Evolutionary conservation across 2,329 filamentous ascomycete genomes (phyloP), one percentile per base, ranked within the genome.

Genomic region (Lachnellula willkommii): DNA sequence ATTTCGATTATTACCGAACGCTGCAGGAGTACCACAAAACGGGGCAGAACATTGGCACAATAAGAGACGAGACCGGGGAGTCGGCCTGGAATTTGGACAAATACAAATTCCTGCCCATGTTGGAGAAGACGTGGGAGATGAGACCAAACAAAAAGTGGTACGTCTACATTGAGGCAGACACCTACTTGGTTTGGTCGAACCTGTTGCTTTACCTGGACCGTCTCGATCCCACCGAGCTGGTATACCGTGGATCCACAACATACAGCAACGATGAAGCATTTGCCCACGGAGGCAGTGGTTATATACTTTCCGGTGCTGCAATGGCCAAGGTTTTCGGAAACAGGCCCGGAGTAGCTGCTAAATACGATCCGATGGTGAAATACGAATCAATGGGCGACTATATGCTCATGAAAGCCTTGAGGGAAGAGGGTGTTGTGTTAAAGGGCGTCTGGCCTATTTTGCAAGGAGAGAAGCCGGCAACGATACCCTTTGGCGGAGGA

Each of bases 81-180:
- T 51, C 22, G 7, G 73, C 72, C 2, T 83, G 80, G 81, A 73
- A 71, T 14, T 68, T 83, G 37, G 81, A 83, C 71, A 82, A 81
- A 69, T 83, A 81, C 72, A 84, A 84, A 69, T 82, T 81, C 65
- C 71, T 81, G 45, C 80, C 81, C 65, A 81, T 82, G 64, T 75
- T 79, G 15, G 76, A 80, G 67, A 79, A 79, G 69, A 68, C 77
- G 0, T 82, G 75, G 62, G 61, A 66, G 17, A 67, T 77, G 67
- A 73, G 75, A 14, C 79, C 80, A 8, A 63, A 73, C 55, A 76
- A 76, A 55, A 77, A 82, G 59, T 84, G 80, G 80, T 83, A 81
- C 62, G 65, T 83, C 22, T 83, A 79, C 59, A 73, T 82, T 57
- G 80, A 83, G 53, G 78, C 78, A 52, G 80, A 83, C 65, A 80